Base-by-base conservation (phyloP, 306 rosid genomes). In the Rosa lucieae region DNA sequence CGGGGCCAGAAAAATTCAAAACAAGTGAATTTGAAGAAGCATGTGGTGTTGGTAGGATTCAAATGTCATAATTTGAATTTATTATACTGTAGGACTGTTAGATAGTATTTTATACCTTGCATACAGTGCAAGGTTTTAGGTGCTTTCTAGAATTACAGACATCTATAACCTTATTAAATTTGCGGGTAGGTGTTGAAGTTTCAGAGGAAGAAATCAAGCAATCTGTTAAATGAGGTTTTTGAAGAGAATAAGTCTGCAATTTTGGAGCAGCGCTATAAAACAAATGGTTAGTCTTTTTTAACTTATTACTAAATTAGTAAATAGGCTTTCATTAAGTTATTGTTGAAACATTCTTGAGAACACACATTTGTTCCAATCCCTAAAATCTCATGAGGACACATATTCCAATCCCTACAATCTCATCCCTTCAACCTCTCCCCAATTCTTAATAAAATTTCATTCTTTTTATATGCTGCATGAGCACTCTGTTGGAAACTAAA, bases 31-130 rank as follows among this genome's bases (percentile, higher is more conserved):
- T 96, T 82, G 98, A 93, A 89, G 92, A 87, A 82, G 88, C 94
- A 37, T 96, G 97, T 79, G 99, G 99, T 73, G 97, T 96, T 82
- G 99, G 99, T 95, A 91, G 56, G 89, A 52, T 65, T 13, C 37
- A 32, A 76, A 42, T 21, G 63, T 61, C 79, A 18, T 32, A 29
- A 52, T 26, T 48, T 32, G 37, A 32, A 32, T 32, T 32, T 2
- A 10, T 42, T 56, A 35, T 78, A 48, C 78, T 52, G 10, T 48
- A 20, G 43, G 35, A 39, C 72, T 58, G 75, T 53, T 66, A 53
- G 37, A 12, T 65, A 40, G 32, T 53, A 58, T 32, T 32, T 2
- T 32, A 32, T 32, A 32, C 37, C 37, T 32, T 32, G 37, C 37
- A 2, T 32, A 32, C 2, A 32, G 37, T 32, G 3, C 37, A 32